Evolutionary conservation across 2,329 filamentous ascomycete species (phyloP).

Genomic region (Microcyclospora pomicola): DNA sequence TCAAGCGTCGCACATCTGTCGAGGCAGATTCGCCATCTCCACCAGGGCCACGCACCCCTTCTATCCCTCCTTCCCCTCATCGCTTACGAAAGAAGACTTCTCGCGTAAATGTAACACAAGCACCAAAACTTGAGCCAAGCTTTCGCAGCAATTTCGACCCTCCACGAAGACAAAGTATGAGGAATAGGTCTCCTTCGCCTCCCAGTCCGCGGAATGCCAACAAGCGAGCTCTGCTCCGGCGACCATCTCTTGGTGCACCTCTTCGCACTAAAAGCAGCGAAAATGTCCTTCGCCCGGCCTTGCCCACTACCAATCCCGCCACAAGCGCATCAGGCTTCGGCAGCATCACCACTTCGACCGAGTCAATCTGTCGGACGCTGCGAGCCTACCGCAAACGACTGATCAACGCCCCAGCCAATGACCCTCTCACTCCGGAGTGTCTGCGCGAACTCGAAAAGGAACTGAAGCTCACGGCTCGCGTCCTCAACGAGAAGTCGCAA

Average conservation of each 20-base stretch:
- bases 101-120: conserved; percentile 34
- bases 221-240: conserved; percentile 19
- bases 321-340: conserved; percentile 29
- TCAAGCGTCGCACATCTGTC: conserved; percentile 39
- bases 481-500: conserved; percentile 29
- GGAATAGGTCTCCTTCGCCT: conserved; percentile 30
- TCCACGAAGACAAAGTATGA: conserved; percentile 11
- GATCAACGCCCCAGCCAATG: conserved; percentile 27
- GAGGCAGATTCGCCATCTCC: conserved; percentile 21
- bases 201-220: conserved; percentile 16
- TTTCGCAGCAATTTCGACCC: conserved; percentile 14
- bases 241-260: conserved; percentile 38
- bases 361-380: conserved; percentile 43
- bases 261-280: conserved; percentile 31
- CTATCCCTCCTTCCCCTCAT: conserved; percentile 33
- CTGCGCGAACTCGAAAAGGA: conserved; percentile 45
- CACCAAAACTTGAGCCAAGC: conserved; percentile 31
- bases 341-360: conserved; percentile 38
- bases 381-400: conserved; percentile 47
- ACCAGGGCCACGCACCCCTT: conserved; percentile 30
- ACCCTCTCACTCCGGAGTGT: conserved; percentile 31
- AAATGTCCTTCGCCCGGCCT: conserved; percentile 13
- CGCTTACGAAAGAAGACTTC: conserved; percentile 43
- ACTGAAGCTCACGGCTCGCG: conserved; percentile 34
- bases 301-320: conserved; percentile 3